Evolutionary conservation across 208 protist species (phyloP), one percentile per base, ranked within the genome.

Genomic region (Crithidia sp.): DNA sequence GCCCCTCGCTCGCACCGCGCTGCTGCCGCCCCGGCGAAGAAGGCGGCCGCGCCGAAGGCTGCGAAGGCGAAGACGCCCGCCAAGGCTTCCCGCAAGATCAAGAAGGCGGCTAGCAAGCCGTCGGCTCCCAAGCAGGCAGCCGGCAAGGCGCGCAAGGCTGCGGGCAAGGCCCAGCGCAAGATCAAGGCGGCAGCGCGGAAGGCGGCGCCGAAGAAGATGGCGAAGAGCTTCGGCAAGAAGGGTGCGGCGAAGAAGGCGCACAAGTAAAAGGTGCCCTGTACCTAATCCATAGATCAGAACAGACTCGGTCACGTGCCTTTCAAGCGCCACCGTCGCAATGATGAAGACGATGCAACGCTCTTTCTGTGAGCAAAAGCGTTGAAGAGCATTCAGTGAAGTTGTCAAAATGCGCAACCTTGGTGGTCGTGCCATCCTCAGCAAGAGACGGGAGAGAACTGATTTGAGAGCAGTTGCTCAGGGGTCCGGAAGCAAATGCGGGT

Each of bases 1-100:
- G 43, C 72, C 44, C 73, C 67, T 54, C 63, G 44, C 12, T 76
- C 84, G 71, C 60, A 78, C 71, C 45, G 43, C 8, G 47, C 64
- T 9, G 64, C 74, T 6, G 1, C 61, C 41, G 40, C 43, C 50
- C 52, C 28, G 56, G 41, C 50, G 54, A 84, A 74, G 76, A 80
- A 71, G 68, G 39, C 13, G 52, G 0, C 67, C 56, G 60, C 63
- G 0, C 28, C 5, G 14, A 75, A 69, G 40, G 6, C 28, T 36
- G 52, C 37, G n/a, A 69, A 67, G 44, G 43, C 60, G 6, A n/a
- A 9, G 13, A 76, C 64, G 65, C 40, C 64, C 36, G 39, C 47
- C 37, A 55, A 71, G 67, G 45, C 69, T n/a, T 57, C 58, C 47
- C 2, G 55, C 14, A 63, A n/a, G 28, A 54, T 53, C 57, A 79